Conservation (phyloP, 805 yeast genomes). For the Candida coleopterorum region DNA sequence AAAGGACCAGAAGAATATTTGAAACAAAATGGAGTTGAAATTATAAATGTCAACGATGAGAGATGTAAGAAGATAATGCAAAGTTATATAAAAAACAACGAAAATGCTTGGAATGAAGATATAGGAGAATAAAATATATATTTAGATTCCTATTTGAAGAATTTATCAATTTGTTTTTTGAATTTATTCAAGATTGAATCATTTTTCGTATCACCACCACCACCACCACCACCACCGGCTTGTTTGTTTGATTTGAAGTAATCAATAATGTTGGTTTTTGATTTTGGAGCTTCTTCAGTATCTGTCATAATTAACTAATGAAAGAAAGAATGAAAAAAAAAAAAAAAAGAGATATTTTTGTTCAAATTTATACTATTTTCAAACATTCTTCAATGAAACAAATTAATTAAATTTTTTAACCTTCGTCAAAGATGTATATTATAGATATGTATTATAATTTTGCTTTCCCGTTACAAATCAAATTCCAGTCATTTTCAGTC, state of each 20-base stretch:
- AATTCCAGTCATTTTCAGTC: constrained; percentile 53
- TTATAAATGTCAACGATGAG: constrained; percentile 53
- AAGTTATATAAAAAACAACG: constrained; percentile 70
- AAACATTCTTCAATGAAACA: too few relatives aligned
- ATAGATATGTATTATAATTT: constrained; percentile 34
- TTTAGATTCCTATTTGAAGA: constrained; percentile 1
- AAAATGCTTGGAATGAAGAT: constrained; percentile 79
- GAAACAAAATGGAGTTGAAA: constrained; percentile 61
- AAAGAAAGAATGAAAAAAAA: too few relatives aligned
- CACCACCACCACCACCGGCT: too few relatives aligned
- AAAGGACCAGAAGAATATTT: constrained; percentile 80
- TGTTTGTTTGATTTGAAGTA: too few relatives aligned
- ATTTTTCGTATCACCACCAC: too few relatives aligned
- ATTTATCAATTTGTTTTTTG: not conserved
- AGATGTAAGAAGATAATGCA: constrained; percentile 71
- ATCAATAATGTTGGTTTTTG: too few relatives aligned
- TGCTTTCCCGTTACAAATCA: constrained; percentile 32
- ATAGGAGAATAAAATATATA: constrained; percentile 51
- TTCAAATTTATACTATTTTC: too few relatives aligned
- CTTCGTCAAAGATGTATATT: too few relatives aligned
- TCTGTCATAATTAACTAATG: too few relatives aligned
- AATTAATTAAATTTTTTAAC: too few relatives aligned
- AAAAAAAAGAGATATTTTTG: too few relatives aligned
- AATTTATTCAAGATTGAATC: not conserved
- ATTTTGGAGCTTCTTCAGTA: too few relatives aligned